phyloP scores from a whole-genome alignment of 2,329 filamentous ascomycete genomes.

The Botryosphaeria agaves region DNA sequence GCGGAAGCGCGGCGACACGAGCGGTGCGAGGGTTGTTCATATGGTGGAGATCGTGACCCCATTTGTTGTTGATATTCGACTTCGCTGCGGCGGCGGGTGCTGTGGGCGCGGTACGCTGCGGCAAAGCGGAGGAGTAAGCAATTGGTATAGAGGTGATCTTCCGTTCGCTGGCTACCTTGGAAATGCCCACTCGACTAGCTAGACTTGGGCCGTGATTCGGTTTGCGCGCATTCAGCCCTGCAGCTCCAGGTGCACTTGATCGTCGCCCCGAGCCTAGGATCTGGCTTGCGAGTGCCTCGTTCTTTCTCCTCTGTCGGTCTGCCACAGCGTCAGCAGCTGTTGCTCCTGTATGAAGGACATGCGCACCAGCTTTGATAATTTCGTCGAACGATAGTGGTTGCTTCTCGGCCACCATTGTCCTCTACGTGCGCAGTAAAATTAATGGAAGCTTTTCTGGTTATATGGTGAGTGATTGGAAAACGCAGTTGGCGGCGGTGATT shows the following conservation, averaged over 20 bases:
- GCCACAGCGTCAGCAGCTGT: not conserved
- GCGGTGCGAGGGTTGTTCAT: constrained; percentile 20
- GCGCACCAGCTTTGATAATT: constrained; percentile 26
- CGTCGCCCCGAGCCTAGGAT: constrained; percentile 49
- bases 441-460: not conserved
- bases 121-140: not conserved
- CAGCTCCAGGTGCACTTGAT: constrained; percentile 36
- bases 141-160: not conserved
- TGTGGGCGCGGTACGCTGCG: constrained; percentile 1
- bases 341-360: not conserved
- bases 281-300: constrained; percentile 51
- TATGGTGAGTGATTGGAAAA: not conserved
- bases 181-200: constrained; percentile 54
- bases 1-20: constrained; percentile 15
- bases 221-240: constrained; percentile 19
- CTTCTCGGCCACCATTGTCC: constrained; percentile 19
- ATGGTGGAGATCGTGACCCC: constrained; percentile 53
- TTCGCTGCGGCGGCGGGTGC: constrained; percentile 12
- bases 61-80: constrained; percentile 47
- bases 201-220: constrained; percentile 36
- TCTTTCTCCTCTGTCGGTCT: constrained; percentile 54
- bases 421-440: not conserved
- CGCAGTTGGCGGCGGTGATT: constrained; percentile 2
- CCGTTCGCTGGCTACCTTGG: constrained; percentile 37
- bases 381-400: constrained; percentile 28